Evolutionary conservation across 352 stramenopile genomes (phyloP).

Genomic region (Phytophthora pseudosyringae): DNA sequence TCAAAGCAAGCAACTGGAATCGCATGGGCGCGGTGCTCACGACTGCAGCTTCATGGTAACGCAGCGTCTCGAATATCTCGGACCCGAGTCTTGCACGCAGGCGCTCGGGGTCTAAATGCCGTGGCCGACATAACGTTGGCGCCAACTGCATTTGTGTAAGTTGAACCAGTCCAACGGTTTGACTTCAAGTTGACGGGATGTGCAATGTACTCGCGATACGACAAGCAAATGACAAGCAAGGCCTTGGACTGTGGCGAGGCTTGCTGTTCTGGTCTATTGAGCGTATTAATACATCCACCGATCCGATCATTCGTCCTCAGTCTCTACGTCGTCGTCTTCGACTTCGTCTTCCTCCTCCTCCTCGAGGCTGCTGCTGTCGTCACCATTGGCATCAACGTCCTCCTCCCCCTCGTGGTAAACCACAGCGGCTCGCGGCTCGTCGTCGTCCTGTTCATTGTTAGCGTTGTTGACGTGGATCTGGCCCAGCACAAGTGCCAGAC

Average conservation of each 20-base stretch:
- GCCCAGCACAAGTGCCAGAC: slow-evolving; percentile 80
- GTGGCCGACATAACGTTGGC: slow-evolving; percentile 59
- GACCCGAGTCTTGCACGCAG: slow-evolving; percentile 44
- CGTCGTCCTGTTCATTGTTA: slow-evolving; percentile 42
- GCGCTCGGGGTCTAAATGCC: slow-evolving; percentile 64
- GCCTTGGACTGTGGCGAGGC: slow-evolving; percentile 24
- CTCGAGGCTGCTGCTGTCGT: slow-evolving; percentile 57
- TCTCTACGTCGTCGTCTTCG: slow-evolving; percentile 45
- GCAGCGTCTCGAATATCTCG: slow-evolving; percentile 42
- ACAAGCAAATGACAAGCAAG: slow-evolving; percentile 36
- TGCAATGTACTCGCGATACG: slow-evolving; percentile 12
- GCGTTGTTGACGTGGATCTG: slow-evolving; percentile 82
- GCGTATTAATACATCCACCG: slow-evolving; percentile 59
- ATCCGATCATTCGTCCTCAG: slow-evolving; percentile 45
- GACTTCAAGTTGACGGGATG: slow-evolving; percentile 6
- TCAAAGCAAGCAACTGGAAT: slow-evolving; percentile 65
- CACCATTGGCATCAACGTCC: slow-evolving; percentile 40
- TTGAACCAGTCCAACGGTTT: neutral
- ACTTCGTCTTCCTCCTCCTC: slow-evolving; percentile 59
- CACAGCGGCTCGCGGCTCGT: slow-evolving; percentile 59
- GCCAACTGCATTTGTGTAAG: slow-evolving; percentile 27
- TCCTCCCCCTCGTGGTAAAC: slow-evolving; percentile 76
- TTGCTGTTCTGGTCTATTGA: slow-evolving; percentile 55
- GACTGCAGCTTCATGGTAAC: slow-evolving; percentile 69
- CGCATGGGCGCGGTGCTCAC: slow-evolving; percentile 30